These are phyloP conservation scores for Nicotiana noctiflora DNA, from an alignment of 257 asterid species.

Conservation along the genomic window DNA sequence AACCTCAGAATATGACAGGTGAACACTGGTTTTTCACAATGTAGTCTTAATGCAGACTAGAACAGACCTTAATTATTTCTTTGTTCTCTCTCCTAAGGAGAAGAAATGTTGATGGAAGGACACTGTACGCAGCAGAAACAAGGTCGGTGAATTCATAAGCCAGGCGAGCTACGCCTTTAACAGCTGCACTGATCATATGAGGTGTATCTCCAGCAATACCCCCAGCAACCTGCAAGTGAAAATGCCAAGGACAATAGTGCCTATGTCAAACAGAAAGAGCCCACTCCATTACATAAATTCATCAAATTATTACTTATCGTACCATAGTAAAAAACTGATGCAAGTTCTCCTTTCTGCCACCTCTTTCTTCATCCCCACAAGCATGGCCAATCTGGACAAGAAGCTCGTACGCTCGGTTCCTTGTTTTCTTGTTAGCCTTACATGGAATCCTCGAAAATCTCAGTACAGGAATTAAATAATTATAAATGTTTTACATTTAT, in stretches of 20 bases:
- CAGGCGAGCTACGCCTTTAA: slow-evolving; percentile 93
- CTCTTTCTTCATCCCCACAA: slow-evolving; percentile 67
- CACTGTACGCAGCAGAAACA: slow-evolving; percentile 53
- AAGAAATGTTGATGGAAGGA: slow-evolving; percentile 84
- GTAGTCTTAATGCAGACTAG: not conserved
- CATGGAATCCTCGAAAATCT: not conserved
- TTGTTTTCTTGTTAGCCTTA: slow-evolving; percentile 82
- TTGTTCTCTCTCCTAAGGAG: slow-evolving; percentile 75
- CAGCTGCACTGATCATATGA: slow-evolving; percentile 91
- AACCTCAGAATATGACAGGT: not conserved
- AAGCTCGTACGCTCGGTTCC: slow-evolving; percentile 90
- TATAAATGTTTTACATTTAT: not conserved
- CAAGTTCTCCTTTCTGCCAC: slow-evolving; percentile 55
- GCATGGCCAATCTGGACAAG: slow-evolving; percentile 91
- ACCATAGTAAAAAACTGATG: slow-evolving; percentile 70
- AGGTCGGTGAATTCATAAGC: slow-evolving; percentile 94
- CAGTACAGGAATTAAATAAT: not conserved
- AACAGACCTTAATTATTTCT: slow-evolving; percentile 69
- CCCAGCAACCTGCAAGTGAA: slow-evolving; percentile 65
- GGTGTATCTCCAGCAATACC: slow-evolving; percentile 90
- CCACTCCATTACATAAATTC: not conserved
- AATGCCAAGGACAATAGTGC: slow-evolving; percentile 6
- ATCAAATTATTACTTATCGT: slow-evolving; percentile 14
- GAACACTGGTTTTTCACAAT: not conserved
- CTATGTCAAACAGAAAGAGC: slow-evolving; percentile 1